A percentile compares a stretch with the other conserved stretches of the same genome.
phyloP scores from a whole-genome alignment of 176 grass and related monocot genomes.

The Hordeum marinum region DNA sequence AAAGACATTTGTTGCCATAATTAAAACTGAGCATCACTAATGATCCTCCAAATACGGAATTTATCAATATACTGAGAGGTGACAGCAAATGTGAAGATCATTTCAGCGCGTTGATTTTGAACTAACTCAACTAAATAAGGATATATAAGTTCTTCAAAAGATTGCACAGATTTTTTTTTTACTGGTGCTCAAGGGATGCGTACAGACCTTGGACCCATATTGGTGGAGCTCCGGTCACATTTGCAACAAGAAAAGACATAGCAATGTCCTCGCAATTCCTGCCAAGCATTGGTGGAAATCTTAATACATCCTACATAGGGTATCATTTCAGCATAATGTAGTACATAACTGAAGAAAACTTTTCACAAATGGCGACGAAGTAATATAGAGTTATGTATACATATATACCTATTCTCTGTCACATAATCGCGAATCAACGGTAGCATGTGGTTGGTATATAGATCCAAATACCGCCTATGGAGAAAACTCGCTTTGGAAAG shows the following conservation, averaged over 20 bases:
- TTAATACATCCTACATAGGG: not conserved
- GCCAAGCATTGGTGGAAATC: not conserved
- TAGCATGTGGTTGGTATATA: constrained; percentile 75
- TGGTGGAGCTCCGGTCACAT: constrained; percentile 81
- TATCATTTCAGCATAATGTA: not conserved
- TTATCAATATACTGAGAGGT: not conserved
- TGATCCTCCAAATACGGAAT: not conserved
- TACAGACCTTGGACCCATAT: constrained; percentile 90
- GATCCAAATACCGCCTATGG: constrained; percentile 60
- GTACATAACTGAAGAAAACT: not conserved
- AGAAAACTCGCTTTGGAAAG: constrained; percentile 92
- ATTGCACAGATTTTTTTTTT: not conserved
- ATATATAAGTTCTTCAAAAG: not conserved
- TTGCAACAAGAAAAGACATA: constrained; percentile 94
- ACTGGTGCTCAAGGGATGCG: not conserved
- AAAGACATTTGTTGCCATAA: not conserved
- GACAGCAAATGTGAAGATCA: not conserved
- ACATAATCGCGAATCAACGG: constrained; percentile 66
- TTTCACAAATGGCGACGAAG: not conserved
- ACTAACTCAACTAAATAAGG: not conserved
- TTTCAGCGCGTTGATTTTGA: not conserved
- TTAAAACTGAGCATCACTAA: not conserved
- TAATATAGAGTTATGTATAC: constrained; percentile 22
- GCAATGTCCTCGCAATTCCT: constrained; percentile 99
- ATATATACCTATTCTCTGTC: constrained; percentile 60